Evolutionary conservation across 2,329 filamentous ascomycete genomes (phyloP).

Genomic region (Calonectria fujianensis): DNA sequence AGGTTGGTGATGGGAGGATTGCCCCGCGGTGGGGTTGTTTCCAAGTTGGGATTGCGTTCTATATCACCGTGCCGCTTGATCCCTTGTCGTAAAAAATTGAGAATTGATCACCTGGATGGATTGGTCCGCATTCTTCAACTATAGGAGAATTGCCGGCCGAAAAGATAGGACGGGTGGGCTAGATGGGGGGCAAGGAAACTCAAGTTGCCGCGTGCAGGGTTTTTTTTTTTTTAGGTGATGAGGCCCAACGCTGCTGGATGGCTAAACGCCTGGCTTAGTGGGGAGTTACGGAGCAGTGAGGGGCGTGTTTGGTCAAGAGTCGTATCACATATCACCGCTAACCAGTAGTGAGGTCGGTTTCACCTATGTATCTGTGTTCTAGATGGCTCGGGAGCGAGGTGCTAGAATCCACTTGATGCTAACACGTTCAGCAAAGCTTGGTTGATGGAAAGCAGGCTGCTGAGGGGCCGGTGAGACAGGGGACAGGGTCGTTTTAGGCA

Average conservation of each 20-base stretch:
- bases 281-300: conserved; percentile 14
- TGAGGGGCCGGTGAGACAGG: conserved; percentile 35
- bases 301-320: conserved; percentile 6
- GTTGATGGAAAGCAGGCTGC: not conserved
- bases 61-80: not conserved
- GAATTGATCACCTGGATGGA: not conserved
- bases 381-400: not conserved
- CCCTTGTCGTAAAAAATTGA: not conserved
- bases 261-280: conserved; percentile 2
- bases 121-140: not conserved
- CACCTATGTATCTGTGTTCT: not conserved
- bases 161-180: not conserved
- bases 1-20: conserved; percentile 34
- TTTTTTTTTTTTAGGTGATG: not conserved
- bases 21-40: conserved; percentile 51
- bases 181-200: conserved; percentile 2
- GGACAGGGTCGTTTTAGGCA: conserved; percentile 45
- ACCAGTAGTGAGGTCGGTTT: not conserved
- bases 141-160: conserved; percentile 14
- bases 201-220: not conserved
- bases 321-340: conserved; percentile 4
- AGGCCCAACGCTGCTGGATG: conserved; percentile 8
- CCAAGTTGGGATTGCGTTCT: not conserved
- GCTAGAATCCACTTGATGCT: not conserved
- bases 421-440: conserved; percentile 3